Evolutionary conservation across 208 protist genomes (phyloP).

Genomic region (Leishmania turanica): DNA sequence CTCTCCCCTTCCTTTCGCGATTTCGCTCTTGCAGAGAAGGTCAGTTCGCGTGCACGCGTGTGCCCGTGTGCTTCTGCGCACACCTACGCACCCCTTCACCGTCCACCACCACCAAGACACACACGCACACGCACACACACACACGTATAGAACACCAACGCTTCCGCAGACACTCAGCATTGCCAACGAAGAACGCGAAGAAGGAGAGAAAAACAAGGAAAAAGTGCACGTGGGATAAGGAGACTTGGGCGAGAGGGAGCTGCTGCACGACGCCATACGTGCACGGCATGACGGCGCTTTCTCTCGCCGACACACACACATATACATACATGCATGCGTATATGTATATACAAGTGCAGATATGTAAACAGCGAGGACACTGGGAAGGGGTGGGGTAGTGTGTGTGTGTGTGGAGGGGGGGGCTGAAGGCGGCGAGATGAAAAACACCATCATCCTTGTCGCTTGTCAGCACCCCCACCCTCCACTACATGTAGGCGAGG

Average conservation of each 20-base stretch:
- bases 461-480: slow-evolving; percentile 12
- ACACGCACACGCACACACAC: too few species aligned
- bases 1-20: not conserved
- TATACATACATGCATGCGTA: not conserved
- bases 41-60: not conserved
- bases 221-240: too few species aligned
- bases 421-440: not conserved
- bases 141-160: too few species aligned
- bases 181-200: too few species aligned
- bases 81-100: too few species aligned
- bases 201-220: too few species aligned
- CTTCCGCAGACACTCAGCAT: too few species aligned
- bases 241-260: too few species aligned
- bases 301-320: not conserved
- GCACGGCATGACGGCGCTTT: not conserved
- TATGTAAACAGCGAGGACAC: not conserved
- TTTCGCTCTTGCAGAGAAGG: not conserved
- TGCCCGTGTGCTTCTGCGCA: not conserved
- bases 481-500: not conserved
- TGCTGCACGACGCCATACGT: too few species aligned
- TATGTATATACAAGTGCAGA: not conserved
- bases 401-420: too few species aligned
- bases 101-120: too few species aligned
- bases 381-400: not conserved
- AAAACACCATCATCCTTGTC: not conserved